Evolutionary conservation across 2,329 filamentous ascomycete species (phyloP), one percentile per base, ranked within the genome.

Genomic region (Parastagonospora avenae): DNA sequence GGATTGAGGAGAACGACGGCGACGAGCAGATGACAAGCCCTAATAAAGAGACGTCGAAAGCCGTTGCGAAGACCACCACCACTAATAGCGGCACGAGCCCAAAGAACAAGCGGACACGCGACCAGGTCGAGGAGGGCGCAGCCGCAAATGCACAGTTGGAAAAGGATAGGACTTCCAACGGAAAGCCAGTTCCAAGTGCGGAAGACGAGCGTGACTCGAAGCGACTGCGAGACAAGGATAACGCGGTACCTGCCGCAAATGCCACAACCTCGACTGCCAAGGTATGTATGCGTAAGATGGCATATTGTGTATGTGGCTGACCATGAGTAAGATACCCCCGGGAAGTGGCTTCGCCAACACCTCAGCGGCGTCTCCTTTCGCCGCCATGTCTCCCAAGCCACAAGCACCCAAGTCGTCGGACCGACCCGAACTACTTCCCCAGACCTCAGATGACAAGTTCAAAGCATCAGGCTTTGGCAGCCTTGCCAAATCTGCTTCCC

Each of bases 361-460:
- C 4, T 78, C 77, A 29, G 67, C 77, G 15, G 66, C 73, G 11
- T 79, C 80, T 42, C 80, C 79, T 4, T 82, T 83, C 56, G 73
- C 77, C 42, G 67, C 75, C 36, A 68, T 82, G 46, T 66, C 74
- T 14, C 63, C 68, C 38, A 72, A 74, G 51, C 66, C 70, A 12
- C 63, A 67, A 32, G 38, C 63, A 8, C 51, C 74, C 24, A 67
- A 65, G 35, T 12, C 52, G 4, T 42, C 58, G 6, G 61, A 59
- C 9, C 51, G 56, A 19, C 41, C 52, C 32, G 57, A 68, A 24
- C 44, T 57, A 5, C 50, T 67, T 42, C 67, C 71, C 11, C 71
- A 76, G 50, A 76, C 76, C 5, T 76, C 77, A 4, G 55, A 74
- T 4, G 72, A 72, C 36, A 77, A 78, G 6, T 89, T 89, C 66